Evolutionary conservation across 345 rosid species (phyloP), one percentile per base, ranked within the genome.

Genomic region (Reutealis trisperma): DNA sequence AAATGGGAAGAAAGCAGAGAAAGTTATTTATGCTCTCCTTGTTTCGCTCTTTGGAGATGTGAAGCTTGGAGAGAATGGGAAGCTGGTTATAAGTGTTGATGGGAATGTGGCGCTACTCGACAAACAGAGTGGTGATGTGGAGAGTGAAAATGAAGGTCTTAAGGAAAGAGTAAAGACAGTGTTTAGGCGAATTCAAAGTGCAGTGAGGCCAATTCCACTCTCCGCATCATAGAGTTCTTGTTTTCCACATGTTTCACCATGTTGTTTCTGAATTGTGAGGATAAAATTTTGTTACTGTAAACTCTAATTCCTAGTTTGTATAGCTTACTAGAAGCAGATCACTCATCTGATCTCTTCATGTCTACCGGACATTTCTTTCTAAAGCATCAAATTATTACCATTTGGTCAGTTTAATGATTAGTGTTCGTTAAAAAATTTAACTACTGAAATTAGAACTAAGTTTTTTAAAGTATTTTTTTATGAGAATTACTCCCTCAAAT

Each of bases 31-130:
- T n/a, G 97, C 98, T 1, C 89, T 95, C 57, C 96, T 93, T 16
- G 91, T 87, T 65, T 95, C 99, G 8, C 93, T 95, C 42, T 95
- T 93, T 41, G 97, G 99, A 71, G 97, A 95, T 77, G 98, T 92
- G 82, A 90, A 93, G 83, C 78, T 77, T 11, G 97, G 93, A 37
- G 98, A 92, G 78, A 78, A 92, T 2, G 99, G 96, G 73, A 93
- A 87, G 83, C 83, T 95, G 64, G 84, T 87, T 82, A 85, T 95
- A 55, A 85, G 73, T 1, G 94, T 93, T 1, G 98, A 95, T 80
- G 97, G 93, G 27, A 93, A 88, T 78, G 86, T 93, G 8, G 98
- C 97, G 5, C 77, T 83, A 74, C 91, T 95, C 0, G 93, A 93
- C 83, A 93, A 89, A 84, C 89, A 87, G 85, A 90, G 84, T 9